phyloP scores from a whole-genome alignment of 2,329 filamentous ascomycete genomes.

The Sarocladium oryzae region DNA sequence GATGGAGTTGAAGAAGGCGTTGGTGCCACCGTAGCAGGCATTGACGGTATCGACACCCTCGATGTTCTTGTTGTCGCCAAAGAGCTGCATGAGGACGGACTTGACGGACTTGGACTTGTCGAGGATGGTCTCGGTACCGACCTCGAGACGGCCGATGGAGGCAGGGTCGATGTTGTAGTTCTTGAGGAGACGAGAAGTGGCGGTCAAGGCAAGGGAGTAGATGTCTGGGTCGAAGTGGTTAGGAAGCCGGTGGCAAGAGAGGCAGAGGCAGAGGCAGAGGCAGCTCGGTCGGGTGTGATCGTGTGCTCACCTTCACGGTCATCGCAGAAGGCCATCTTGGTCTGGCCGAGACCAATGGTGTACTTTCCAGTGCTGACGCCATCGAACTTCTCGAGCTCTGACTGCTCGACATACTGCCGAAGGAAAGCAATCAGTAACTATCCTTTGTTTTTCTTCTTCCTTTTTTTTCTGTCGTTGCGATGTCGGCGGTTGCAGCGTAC shows the following conservation, averaged over 20 bases:
- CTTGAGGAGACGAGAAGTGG: constrained; percentile 67
- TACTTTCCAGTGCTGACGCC: constrained; percentile 77
- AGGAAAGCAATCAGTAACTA: neutral
- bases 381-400: constrained; percentile 80
- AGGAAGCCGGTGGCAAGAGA: constrained; percentile 9
- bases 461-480: constrained; percentile 19
- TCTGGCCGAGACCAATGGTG: constrained; percentile 86
- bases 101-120: constrained; percentile 92
- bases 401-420: constrained; percentile 74
- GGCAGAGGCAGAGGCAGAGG: constrained; percentile 4
- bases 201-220: constrained; percentile 79
- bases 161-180: constrained; percentile 79
- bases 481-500: constrained; percentile 14
- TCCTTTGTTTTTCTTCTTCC: too few species aligned
- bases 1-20: constrained; percentile 74
- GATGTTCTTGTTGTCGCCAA: constrained; percentile 75
- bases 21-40: constrained; percentile 82
- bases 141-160: constrained; percentile 73
- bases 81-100: constrained; percentile 81
- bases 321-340: constrained; percentile 88
- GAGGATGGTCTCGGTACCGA: constrained; percentile 78
- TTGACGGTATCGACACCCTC: constrained; percentile 81
- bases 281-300: too few species aligned
- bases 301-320: constrained; percentile 68
- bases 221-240: constrained; percentile 52